Evolutionary conservation across 2,329 filamentous ascomycete species (phyloP).

Genomic region (Aphanocladium album): DNA sequence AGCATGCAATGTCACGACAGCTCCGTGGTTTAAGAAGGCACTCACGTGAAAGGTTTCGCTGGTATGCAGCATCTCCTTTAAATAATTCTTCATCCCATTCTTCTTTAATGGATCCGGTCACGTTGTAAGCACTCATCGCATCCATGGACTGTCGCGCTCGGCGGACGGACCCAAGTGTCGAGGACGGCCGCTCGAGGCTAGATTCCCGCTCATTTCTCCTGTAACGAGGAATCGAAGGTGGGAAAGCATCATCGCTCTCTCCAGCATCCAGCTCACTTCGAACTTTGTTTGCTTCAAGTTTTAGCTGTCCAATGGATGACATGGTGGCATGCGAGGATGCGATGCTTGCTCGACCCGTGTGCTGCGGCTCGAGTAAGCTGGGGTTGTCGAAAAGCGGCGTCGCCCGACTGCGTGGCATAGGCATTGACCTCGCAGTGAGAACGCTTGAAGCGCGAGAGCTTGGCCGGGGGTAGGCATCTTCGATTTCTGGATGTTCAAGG

Average conservation of each 20-base stretch:
- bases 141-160: slow-evolving; percentile 4
- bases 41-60: background rate
- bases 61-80: background rate
- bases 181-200: background rate
- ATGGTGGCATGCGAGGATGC: background rate
- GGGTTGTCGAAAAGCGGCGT: background rate
- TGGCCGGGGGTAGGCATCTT: background rate
- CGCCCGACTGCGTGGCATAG: background rate
- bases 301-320: background rate
- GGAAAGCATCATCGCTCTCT: slow-evolving; percentile 5
- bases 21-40: background rate
- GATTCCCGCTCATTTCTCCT: background rate
- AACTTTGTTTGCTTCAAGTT: background rate
- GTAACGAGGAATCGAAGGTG: slow-evolving; percentile 6
- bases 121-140: background rate
- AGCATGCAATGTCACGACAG: background rate
- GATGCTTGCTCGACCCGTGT: background rate
- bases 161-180: slow-evolving; percentile 3
- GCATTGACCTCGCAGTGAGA: background rate
- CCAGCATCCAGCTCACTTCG: background rate
- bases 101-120: background rate
- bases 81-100: background rate
- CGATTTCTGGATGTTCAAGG: background rate
- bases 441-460: background rate
- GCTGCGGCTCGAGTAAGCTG: background rate